A percentile compares a stretch with the other conserved stretches of the same genome.
phyloP scores from a whole-genome alignment of 2,329 filamentous ascomycete genomes.

The Pezicula carpinea region DNA sequence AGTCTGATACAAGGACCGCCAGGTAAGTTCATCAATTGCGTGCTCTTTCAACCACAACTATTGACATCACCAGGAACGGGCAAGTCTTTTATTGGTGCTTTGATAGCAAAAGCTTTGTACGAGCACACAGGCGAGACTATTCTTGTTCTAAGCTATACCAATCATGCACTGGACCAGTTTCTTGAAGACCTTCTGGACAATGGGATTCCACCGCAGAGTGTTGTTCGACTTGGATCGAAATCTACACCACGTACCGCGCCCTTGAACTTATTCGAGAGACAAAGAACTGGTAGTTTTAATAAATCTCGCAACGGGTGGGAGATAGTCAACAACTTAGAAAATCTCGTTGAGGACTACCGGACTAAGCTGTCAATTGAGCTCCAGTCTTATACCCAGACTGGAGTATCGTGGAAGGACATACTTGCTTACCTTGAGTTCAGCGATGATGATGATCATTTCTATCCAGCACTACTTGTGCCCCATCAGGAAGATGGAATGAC shows the following conservation, averaged over 20 bases:
- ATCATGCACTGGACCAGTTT: slow-evolving; percentile 60
- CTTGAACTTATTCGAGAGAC: slow-evolving; percentile 40
- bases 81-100: slow-evolving; percentile 66
- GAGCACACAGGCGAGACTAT: slow-evolving; percentile 43
- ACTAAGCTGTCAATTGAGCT: slow-evolving; percentile 3
- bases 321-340: slow-evolving; percentile 28
- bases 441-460: slow-evolving; percentile 42
- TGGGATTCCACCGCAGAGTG: slow-evolving; percentile 41
- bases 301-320: slow-evolving; percentile 3
- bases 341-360: slow-evolving; percentile 5
- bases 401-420: slow-evolving; percentile 17
- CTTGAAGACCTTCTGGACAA: slow-evolving; percentile 55
- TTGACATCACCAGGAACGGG: slow-evolving; percentile 48
- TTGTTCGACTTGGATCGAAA: slow-evolving; percentile 60
- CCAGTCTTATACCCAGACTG: slow-evolving; percentile 1
- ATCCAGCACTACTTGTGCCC: slow-evolving; percentile 49
- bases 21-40: slow-evolving; percentile 25
- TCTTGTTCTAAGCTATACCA: slow-evolving; percentile 61
- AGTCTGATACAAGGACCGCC: slow-evolving; percentile 67
- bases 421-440: slow-evolving; percentile 43
- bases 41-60: slow-evolving; percentile 3
- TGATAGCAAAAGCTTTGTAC: slow-evolving; percentile 51
- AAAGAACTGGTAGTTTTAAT: slow-evolving; percentile 23
- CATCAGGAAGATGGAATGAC: slow-evolving; percentile 37
- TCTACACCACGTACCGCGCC: slow-evolving; percentile 39